Percentiles rank a stretch among this genome's conserved stretches.
These are phyloP conservation scores for Crocinoboletus sp. DNA, from an alignment of 1,284 basidiomycete genomes.

Conservation along the genomic window DNA sequence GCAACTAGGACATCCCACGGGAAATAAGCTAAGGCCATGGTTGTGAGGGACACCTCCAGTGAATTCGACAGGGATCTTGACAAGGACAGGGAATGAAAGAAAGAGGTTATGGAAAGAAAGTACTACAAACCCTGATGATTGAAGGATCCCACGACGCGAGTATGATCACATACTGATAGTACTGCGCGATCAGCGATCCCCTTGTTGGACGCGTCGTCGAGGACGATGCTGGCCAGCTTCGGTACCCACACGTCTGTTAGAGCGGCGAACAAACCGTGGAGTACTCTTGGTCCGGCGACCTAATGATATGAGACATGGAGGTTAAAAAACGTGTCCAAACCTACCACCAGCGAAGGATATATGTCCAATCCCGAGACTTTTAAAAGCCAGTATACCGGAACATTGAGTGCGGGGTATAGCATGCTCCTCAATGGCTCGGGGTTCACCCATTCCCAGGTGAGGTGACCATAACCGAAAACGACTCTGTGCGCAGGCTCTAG, in stretches of 20 bases:
- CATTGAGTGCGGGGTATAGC: conserved; percentile 72
- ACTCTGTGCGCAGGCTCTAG: conserved; percentile 88
- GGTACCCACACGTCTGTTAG: conserved; percentile 76
- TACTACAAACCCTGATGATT: conserved; percentile 44
- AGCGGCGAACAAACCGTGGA: conserved; percentile 81
- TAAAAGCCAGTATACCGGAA: conserved; percentile 73
- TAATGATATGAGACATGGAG: conserved; percentile 27
- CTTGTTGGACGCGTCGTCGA: conserved; percentile 51
- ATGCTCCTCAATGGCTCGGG: conserved; percentile 67
- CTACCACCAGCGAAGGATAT: conserved; percentile 28
- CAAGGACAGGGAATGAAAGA: conserved; percentile 84
- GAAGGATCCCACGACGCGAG: neutral
- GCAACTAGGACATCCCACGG: conserved; percentile 54
- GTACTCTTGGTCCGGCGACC: conserved; percentile 67
- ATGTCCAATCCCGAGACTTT: conserved; percentile 40
- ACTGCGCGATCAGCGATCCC: conserved; percentile 32
- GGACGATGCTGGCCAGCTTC: conserved; percentile 54
- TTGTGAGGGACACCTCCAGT: conserved; percentile 83
- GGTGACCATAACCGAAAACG: conserved; percentile 88
- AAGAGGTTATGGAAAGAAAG: conserved; percentile 77
- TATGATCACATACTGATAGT: conserved; percentile 53
- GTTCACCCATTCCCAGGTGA: conserved; percentile 96
- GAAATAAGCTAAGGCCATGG: conserved; percentile 75
- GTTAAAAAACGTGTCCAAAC: conserved; percentile 4
- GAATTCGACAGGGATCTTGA: conserved; percentile 93